Conservation (phyloP, 371 early-diverging fungal species). For the Mortierella sp. region DNA sequence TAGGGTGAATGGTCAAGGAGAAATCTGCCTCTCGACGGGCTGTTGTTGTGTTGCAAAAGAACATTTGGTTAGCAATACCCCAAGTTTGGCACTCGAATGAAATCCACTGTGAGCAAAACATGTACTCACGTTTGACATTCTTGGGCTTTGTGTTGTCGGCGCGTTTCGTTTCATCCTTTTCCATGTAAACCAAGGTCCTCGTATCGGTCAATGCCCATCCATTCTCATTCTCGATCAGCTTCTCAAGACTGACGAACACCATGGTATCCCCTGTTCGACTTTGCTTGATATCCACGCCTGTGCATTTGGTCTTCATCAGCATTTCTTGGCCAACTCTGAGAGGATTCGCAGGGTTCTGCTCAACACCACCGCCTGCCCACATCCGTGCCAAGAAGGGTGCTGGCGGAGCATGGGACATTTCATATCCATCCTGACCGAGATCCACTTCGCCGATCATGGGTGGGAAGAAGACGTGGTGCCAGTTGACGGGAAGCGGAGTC, state of each 20-base stretch:
- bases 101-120: too few species aligned
- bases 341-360: conserved; percentile 66
- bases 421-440: conserved; percentile 85
- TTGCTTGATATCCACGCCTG: conserved; percentile 62
- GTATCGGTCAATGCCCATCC: conserved; percentile 78
- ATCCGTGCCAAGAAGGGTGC: conserved; percentile 79
- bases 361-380: conserved; percentile 87
- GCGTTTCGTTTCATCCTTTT: conserved; percentile 41
- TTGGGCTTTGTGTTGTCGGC: conserved; percentile 25
- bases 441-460: conserved; percentile 71
- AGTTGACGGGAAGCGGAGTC: conserved; percentile 73
- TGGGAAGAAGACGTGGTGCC: conserved; percentile 84
- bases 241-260: conserved; percentile 77
- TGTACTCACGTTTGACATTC: conserved; percentile 47
- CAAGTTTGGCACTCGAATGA: too few species aligned
- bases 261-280: conserved; percentile 64
- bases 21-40: conserved; percentile 68
- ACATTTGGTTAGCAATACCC: not conserved
- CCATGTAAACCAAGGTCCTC: conserved; percentile 77
- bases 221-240: conserved; percentile 66
- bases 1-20: conserved; percentile 62
- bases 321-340: conserved; percentile 71
- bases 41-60: not conserved
- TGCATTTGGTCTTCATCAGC: conserved; percentile 64
- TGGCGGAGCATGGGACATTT: conserved; percentile 79